Conservation (phyloP, 2,329 filamentous ascomycete genomes). For the Colletotrichum coccodes region DNA sequence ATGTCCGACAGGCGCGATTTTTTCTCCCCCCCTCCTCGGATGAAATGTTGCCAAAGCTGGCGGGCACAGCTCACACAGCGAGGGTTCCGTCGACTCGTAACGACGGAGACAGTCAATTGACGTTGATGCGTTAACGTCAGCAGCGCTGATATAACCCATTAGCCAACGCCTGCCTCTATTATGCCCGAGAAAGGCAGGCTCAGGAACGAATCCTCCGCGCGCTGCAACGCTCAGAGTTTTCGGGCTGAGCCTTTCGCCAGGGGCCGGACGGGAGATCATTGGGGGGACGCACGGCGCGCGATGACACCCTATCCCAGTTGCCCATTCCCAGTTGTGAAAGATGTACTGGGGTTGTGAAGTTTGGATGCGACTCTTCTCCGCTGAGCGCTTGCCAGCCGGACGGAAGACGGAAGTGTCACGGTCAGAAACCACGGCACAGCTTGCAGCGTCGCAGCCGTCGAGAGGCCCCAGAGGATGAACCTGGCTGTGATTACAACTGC, state of each 20-base stretch:
- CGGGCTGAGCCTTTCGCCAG: conserved; percentile 6
- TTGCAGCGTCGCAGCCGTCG: conserved; percentile 6
- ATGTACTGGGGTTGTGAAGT: not conserved
- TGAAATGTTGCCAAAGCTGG: conserved; percentile 11
- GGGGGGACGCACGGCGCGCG: not conserved
- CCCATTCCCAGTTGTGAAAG: not conserved
- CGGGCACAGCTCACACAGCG: not conserved
- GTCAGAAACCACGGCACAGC: not conserved
- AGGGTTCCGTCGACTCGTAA: not conserved
- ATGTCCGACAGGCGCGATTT: no score
- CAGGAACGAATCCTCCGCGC: conserved; percentile 11
- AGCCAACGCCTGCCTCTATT: not conserved
- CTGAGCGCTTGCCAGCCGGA: not conserved
- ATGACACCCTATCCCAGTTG: not conserved
- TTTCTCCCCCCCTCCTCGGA: not conserved
- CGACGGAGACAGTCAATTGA: not conserved
- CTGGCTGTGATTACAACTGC: not conserved
- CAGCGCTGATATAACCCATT: not conserved
- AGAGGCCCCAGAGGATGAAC: not conserved
- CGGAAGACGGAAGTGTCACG: not conserved
- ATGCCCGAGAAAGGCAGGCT: not conserved
- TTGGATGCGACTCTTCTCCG: conserved; percentile 2
- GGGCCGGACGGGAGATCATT: conserved; percentile 18
- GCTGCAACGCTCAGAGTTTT: conserved; percentile 25
- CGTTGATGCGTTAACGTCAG: not conserved